A percentile compares a stretch with the other conserved stretches of the same genome.
phyloP scores from a whole-genome alignment of 352 stramenopile species.

The Pythium insidiosum region DNA sequence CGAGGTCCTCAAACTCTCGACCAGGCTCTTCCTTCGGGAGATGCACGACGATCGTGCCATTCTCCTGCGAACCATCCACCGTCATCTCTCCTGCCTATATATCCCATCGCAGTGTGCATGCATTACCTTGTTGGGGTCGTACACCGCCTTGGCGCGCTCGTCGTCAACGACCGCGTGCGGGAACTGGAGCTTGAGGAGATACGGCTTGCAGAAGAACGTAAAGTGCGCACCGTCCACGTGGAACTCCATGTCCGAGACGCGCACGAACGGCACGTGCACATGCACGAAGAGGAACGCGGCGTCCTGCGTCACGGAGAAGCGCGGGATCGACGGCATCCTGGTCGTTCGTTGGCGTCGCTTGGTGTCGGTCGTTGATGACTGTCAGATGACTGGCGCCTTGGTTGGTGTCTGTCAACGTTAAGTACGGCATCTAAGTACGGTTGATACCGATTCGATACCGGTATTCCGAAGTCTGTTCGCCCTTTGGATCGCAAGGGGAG shows the following conservation, averaged over 20 bases:
- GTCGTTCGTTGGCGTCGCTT: neutral
- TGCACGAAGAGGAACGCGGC: slow-evolving; percentile 79
- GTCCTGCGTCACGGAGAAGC: slow-evolving; percentile 81
- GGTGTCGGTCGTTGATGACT: neutral
- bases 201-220: slow-evolving; percentile 96
- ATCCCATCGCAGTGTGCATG: no score
- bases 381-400: no score
- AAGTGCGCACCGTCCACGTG: slow-evolving; percentile 87
- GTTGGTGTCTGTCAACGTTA: no score
- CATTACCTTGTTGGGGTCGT: slow-evolving; percentile 88
- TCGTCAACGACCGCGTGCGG: slow-evolving; percentile 84
- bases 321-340: slow-evolving; percentile 69
- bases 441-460: slow-evolving; percentile 11
- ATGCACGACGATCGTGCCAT: slow-evolving; percentile 90
- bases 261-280: slow-evolving; percentile 87
- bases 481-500: slow-evolving; percentile 9
- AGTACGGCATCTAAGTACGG: no score
- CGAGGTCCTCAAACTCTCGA: slow-evolving; percentile 87
- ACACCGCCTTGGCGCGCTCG: slow-evolving; percentile 85
- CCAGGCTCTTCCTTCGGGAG: slow-evolving; percentile 85
- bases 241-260: slow-evolving; percentile 90
- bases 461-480: slow-evolving; percentile 9
- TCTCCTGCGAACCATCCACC: no score
- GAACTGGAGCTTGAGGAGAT: slow-evolving; percentile 95
- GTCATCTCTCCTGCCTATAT: no score